Evolutionary conservation across 768 basidiomycete species (phyloP).

Genomic region (Amanita molliuscula): DNA sequence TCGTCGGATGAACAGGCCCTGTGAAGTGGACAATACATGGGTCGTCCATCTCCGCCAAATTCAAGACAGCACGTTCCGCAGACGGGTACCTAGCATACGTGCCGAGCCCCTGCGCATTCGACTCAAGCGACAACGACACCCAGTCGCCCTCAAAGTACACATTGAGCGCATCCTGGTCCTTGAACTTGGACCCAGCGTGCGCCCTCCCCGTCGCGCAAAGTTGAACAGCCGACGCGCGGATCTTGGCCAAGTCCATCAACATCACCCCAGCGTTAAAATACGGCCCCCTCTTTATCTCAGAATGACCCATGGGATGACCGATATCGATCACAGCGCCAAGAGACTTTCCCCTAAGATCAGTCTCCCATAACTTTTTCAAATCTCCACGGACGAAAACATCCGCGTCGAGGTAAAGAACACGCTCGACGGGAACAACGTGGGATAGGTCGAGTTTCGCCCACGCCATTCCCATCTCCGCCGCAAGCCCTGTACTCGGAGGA

Average conservation of each 20-base stretch:
- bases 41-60: slow-evolving; percentile 25
- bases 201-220: slow-evolving; percentile 16
- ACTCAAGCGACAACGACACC: slow-evolving; percentile 28
- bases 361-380: slow-evolving; percentile 32
- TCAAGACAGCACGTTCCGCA: slow-evolving; percentile 22
- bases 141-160: slow-evolving; percentile 32
- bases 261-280: slow-evolving; percentile 53
- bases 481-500: slow-evolving; percentile 21
- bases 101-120: slow-evolving; percentile 51
- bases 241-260: slow-evolving; percentile 34
- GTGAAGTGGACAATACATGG: slow-evolving; percentile 48
- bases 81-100: slow-evolving; percentile 33
- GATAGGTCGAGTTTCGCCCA: slow-evolving; percentile 48
- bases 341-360: slow-evolving; percentile 27
- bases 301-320: slow-evolving; percentile 39
- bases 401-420: slow-evolving; percentile 42
- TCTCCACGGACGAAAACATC: slow-evolving; percentile 36
- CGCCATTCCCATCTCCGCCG: slow-evolving; percentile 17
- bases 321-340: slow-evolving; percentile 39
- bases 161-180: slow-evolving; percentile 46
- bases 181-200: slow-evolving; percentile 21
- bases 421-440: slow-evolving; percentile 34
- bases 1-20: slow-evolving; percentile 37
- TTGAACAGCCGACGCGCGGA: slow-evolving; percentile 16
- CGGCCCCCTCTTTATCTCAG: slow-evolving; percentile 15